phyloP scores from a whole-genome alignment of 1,284 basidiomycete genomes.

The Irpex sp. region DNA sequence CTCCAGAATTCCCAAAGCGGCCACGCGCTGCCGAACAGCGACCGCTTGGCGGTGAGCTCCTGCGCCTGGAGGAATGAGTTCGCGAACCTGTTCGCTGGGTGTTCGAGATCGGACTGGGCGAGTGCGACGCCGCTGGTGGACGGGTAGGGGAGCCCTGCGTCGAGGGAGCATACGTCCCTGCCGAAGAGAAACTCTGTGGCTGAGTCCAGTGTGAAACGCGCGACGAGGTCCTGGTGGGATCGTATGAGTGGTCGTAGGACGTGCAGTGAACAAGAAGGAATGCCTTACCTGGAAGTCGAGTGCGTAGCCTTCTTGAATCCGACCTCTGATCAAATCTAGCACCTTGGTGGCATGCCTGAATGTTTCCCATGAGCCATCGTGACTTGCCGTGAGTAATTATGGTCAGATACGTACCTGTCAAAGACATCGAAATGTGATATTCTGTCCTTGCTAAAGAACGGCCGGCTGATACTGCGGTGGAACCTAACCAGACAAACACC shows the following conservation, averaged over 20 bases:
- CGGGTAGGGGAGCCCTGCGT: constrained; percentile 47
- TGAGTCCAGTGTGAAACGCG: constrained; percentile 67
- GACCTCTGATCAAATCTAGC: constrained; percentile 31
- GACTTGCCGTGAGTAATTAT: not conserved
- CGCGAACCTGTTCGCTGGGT: constrained; percentile 41
- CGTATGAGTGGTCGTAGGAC: not conserved
- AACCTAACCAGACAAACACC: constrained; percentile 23
- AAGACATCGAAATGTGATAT: constrained; percentile 48
- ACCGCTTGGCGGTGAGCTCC: constrained; percentile 48
- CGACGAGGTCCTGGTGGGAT: constrained; percentile 53
- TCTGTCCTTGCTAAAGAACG: constrained; percentile 41
- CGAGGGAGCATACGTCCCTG: constrained; percentile 54
- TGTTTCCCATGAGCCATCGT: not conserved
- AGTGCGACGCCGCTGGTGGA: constrained; percentile 23
- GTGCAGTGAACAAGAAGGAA: not conserved
- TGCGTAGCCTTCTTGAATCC: constrained; percentile 29
- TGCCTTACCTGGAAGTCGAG: constrained; percentile 39
- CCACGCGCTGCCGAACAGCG: constrained; percentile 57
- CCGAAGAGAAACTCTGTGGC: constrained; percentile 72
- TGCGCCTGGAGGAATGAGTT: constrained; percentile 62
- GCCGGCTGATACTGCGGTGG: constrained; percentile 44
- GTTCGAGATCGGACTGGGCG: not conserved
- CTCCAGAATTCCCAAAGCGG: constrained; percentile 62
- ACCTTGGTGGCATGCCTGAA: constrained; percentile 21
- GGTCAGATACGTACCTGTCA: constrained; percentile 24